Evolutionary conservation across 139 green algal genomes (phyloP).

Genomic region (Chlorella vulgaris): DNA sequence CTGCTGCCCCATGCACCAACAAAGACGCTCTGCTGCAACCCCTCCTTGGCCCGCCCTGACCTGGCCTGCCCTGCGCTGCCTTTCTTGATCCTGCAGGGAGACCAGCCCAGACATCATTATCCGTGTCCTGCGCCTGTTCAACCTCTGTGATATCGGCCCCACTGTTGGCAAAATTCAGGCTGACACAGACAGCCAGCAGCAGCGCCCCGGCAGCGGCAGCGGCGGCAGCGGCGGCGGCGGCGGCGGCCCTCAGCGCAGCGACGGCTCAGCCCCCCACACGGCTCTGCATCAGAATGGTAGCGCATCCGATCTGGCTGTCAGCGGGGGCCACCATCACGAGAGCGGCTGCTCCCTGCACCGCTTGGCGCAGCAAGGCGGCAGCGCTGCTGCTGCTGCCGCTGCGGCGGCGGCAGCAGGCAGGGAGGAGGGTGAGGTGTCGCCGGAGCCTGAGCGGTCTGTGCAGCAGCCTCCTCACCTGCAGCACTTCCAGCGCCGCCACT

Average conservation of each 20-base stretch:
- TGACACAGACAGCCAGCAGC: constrained; percentile 1
- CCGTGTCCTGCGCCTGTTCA: constrained; percentile 84
- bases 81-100: constrained; percentile 19
- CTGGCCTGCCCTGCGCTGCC: neutral
- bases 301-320: neutral
- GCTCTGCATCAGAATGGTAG: neutral
- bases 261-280: constrained; percentile 3
- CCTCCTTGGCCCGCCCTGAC: too few relatives aligned
- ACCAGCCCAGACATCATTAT: constrained; percentile 16
- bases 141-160: constrained; percentile 86
- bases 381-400: neutral
- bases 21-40: too few relatives aligned
- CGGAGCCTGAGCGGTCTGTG: neutral
- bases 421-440: constrained; percentile 23
- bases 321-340: too few relatives aligned
- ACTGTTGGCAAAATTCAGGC: constrained; percentile 26
- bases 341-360: constrained; percentile 23
- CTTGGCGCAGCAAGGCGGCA: neutral
- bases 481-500: neutral
- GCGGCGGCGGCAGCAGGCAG: neutral
- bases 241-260: constrained; percentile 17
- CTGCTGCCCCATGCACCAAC: too few relatives aligned
- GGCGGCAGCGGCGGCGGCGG: neutral
- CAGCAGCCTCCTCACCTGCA: neutral
- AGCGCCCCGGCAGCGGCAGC: neutral